Base-by-base conservation (phyloP, 2,329 filamentous ascomycete species). In the Bipolaris bicolor region DNA sequence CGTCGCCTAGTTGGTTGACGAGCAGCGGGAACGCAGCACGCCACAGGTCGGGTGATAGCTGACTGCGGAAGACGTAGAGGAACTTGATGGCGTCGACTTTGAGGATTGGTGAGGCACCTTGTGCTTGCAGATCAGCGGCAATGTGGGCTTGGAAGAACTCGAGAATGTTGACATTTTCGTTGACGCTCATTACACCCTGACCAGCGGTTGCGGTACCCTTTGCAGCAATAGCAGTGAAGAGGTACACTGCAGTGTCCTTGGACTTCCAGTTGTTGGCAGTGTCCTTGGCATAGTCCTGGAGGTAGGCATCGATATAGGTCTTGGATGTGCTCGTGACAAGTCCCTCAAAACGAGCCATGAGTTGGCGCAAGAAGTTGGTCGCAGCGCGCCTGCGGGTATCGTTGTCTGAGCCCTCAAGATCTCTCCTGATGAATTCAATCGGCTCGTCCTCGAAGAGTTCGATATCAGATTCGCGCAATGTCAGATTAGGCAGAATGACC, bases 71-170 rank as follows among this genome's bases (percentile, higher is more conserved):
- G 43, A 90, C 91, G 82, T 99, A 97, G 37, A 99, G 85, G 75
- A 93, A 99, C 77, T 98, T 99, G 83, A 99, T 97, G 16, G 94
- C 94, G 76, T 98, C 95, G 15, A 99, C 94, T 80, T 97, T 96
- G 67, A 97, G 84, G 58, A 99, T 93, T 7, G 92, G 90, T 67
- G 96, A 86, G 1, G 90, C 85, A 29, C 84, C 81, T 33, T 86
- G 82, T n/a, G 85, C 83, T 59, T 96, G 82, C 39, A 99, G 82
- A 75, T 99, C 95, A n/a, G 87, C 84, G 10, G 94, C 94, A 69
- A 99, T 90, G 75, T 98, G 86, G 61, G 90, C 90, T 74, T 96
- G 90, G 81, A 99, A 98, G 79, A 97, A 99, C 46, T 96, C 90
- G 22, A 97, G 88, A 24, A 99, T 90, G 68, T 96, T 89, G 65